These are phyloP conservation scores for Yarrowia hollandica DNA, from an alignment of 805 yeast species.

Conservation along the genomic window DNA sequence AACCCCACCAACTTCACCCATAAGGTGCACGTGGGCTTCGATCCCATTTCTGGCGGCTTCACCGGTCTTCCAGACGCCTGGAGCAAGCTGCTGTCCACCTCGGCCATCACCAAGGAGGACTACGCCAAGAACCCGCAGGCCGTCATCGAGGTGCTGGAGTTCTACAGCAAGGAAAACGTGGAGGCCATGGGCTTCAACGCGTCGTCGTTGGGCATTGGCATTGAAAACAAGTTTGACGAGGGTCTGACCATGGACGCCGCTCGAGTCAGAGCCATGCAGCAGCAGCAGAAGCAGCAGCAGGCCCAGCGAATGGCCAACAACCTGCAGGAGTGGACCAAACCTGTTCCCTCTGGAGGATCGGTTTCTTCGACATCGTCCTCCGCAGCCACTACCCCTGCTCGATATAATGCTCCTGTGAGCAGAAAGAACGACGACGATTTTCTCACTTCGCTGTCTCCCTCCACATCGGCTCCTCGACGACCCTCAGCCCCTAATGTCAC, in stretches of 20 bases:
- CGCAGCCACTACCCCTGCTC: background rate
- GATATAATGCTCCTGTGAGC: background rate
- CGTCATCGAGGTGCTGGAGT: conserved; percentile 85
- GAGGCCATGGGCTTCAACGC: conserved; percentile 32
- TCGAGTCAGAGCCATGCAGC: conserved; percentile 12
- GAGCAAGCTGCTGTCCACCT: conserved; percentile 77
- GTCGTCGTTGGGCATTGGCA: conserved; percentile 16
- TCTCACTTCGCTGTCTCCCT: conserved; percentile 5
- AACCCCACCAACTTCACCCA: conserved; percentile 94
- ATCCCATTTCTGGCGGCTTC: conserved; percentile 77
- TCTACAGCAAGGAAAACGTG: conserved; percentile 49
- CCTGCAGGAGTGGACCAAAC: conserved; percentile 29
- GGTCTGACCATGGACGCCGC: conserved; percentile 17
- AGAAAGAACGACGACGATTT: conserved; percentile 8
- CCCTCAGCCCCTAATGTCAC: conserved; percentile 11
- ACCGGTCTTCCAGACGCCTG: conserved; percentile 93
- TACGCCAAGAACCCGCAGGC: conserved; percentile 92
- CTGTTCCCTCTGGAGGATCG: background rate
- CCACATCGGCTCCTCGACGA: background rate
- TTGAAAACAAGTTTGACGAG: conserved; percentile 21
- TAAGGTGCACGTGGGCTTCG: conserved; percentile 92
- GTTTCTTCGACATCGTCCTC: too few relatives aligned
- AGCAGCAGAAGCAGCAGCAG: conserved; percentile 21
- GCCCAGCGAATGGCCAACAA: conserved; percentile 14
- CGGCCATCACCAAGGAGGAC: conserved; percentile 85